Evolutionary conservation across 139 green algal genomes (phyloP), one percentile per base, ranked within the genome.

Genomic region (Microglena sp.): DNA sequence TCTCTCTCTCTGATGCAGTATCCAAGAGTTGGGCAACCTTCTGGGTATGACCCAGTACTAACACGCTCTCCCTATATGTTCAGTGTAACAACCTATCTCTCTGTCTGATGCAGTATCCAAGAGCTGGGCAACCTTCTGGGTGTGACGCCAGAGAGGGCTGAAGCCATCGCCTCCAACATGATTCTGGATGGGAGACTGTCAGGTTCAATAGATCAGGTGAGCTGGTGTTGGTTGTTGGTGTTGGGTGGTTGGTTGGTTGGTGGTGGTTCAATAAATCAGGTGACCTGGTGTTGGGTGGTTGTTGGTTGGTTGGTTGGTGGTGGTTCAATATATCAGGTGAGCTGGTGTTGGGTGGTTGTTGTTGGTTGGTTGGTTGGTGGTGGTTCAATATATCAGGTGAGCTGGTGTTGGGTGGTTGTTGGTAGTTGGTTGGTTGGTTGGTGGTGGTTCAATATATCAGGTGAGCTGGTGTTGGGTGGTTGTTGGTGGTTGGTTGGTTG

Each of bases 71-170:
- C 40, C 15, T 15, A 32, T 60, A n/a, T 63, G 67, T 60, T 68
- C 24, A 62, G 45, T 30, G n/a, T n/a, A n/a, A n/a, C n/a, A n/a
- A n/a, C n/a, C n/a, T n/a, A n/a, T n/a, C n/a, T 15, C 45, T 22
- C 8, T n/a, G 32, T 34, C 26, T 58, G 21, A n/a, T n/a, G n/a
- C n/a, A n/a, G n/a, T n/a, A n/a, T 22, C 3, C 69, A 78, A 33
- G 87, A 98, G 83, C 84, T 98, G 60, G 93, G 88, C 0, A 64
- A 72, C 18, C 77, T 98, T 66, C 75, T 98, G 55, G 88, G 87
- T 0, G 85, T 96, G 24, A 44, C 66, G 0, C 56, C 74, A 0
- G 76, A 80, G 62, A 78, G 82, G 50, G 94, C 93, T 1, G 93
- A 98, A 80, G 62, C 67, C 28, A 78, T 89, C 5, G 90, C 89